Conservation (phyloP, 352 stramenopile genomes). For the Phytophthora quininea region DNA sequence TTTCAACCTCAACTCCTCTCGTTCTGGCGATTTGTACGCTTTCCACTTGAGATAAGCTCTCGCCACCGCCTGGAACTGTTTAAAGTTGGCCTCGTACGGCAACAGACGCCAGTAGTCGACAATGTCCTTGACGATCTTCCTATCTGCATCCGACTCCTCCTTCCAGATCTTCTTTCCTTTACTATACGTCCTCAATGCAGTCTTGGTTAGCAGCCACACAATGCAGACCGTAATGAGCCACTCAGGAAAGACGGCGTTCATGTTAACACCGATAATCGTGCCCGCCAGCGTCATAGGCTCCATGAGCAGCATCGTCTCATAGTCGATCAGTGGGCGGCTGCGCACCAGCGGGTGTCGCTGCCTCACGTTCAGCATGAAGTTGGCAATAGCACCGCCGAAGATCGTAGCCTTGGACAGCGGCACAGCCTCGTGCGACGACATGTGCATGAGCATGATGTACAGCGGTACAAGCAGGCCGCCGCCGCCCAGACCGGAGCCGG, state of each 20-base stretch:
- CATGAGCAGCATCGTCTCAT: constrained; percentile 86
- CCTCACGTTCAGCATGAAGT: constrained; percentile 70
- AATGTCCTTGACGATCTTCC: constrained; percentile 49
- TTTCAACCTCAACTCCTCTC: constrained; percentile 37
- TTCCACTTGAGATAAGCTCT: constrained; percentile 82
- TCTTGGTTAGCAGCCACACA: constrained; percentile 79
- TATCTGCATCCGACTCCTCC: constrained; percentile 62
- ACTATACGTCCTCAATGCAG: constrained; percentile 59
- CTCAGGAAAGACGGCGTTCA: constrained; percentile 85
- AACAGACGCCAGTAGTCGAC: constrained; percentile 74
- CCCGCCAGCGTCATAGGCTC: constrained; percentile 87
- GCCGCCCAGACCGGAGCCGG: constrained; percentile 74
- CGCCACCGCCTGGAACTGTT: constrained; percentile 69
- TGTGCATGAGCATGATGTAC: constrained; percentile 79
- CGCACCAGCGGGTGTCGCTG: constrained; percentile 69
- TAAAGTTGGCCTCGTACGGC: constrained; percentile 70
- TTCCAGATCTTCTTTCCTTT: constrained; percentile 78
- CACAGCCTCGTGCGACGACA: constrained; percentile 82
- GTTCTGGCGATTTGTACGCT: constrained; percentile 50
- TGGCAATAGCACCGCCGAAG: constrained; percentile 80
- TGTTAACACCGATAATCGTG: constrained; percentile 87
- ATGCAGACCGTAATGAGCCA: constrained; percentile 86
- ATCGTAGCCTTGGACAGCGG: constrained; percentile 86
- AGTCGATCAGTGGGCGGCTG: constrained; percentile 78
- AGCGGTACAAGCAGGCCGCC: constrained; percentile 76